Conservation (phyloP, 176 grass and related monocot genomes). For the Ensete ventricosum region DNA sequence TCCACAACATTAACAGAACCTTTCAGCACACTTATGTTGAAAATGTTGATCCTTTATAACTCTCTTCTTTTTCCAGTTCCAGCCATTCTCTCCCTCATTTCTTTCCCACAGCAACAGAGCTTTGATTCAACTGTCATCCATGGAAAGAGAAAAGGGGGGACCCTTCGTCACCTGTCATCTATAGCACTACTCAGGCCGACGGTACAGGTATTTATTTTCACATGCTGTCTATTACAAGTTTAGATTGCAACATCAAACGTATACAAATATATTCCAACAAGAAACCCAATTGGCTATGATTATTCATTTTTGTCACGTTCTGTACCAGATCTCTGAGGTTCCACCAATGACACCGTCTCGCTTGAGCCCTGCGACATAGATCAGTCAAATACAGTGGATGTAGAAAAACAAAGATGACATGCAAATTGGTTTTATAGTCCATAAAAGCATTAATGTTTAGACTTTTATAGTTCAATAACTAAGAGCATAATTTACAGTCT, state of each 20-base stretch:
- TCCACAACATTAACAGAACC: too few species aligned
- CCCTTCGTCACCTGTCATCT: not conserved
- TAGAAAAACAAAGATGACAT: not conserved
- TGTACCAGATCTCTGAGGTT: conserved; percentile 1
- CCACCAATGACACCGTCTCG: not conserved
- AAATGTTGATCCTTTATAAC: too few species aligned
- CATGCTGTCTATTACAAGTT: too few species aligned
- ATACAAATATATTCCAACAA: too few species aligned
- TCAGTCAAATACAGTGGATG: not conserved
- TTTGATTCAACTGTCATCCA: not conserved
- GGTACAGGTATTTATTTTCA: not conserved
- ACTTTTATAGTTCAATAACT: not conserved
- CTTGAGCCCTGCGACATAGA: not conserved
- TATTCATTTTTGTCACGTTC: not conserved
- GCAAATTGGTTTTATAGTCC: too few species aligned
- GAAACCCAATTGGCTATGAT: too few species aligned
- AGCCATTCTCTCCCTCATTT: not conserved
- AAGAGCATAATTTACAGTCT: not conserved
- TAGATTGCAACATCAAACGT: too few species aligned
- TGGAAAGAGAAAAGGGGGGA: not conserved
- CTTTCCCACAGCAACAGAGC: not conserved
- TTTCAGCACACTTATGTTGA: too few species aligned
- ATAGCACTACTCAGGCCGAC: not conserved
- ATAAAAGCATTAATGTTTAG: too few species aligned
- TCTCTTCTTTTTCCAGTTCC: too few species aligned